These are phyloP conservation scores for Cicer chorassanicum DNA, from an alignment of 306 rosid species.

Conservation along the genomic window DNA sequence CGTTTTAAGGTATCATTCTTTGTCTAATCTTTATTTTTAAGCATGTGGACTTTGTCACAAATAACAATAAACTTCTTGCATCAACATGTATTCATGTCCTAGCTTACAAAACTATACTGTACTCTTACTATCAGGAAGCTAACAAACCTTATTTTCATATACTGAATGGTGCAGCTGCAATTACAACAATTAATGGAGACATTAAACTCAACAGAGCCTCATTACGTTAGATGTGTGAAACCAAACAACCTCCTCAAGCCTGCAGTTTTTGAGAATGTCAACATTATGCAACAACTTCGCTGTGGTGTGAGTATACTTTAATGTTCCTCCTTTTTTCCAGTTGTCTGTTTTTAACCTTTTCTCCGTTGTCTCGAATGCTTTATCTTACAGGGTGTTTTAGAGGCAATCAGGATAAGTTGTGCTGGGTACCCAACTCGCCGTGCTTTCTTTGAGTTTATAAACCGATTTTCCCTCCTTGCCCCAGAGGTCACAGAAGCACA, in stretches of 20 bases:
- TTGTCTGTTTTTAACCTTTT: constrained; percentile 31
- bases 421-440: constrained; percentile 99
- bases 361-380: constrained; percentile 44
- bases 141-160: constrained; percentile 41
- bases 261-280: constrained; percentile 89
- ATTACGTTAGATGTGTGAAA: constrained; percentile 96
- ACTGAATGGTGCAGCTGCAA: constrained; percentile 81
- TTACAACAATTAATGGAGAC: constrained; percentile 90
- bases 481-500: constrained; percentile 72
- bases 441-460: constrained; percentile 82
- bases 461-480: constrained; percentile 87
- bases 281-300: constrained; percentile 98
- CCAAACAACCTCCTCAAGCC: constrained; percentile 98
- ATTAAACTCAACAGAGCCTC: constrained; percentile 93
- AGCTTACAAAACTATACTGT: constrained; percentile 39
- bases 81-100: constrained; percentile 35
- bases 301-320: constrained; percentile 86
- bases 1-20: constrained; percentile 82
- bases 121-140: constrained; percentile 45
- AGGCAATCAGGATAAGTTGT: constrained; percentile 98
- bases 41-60: constrained; percentile 25
- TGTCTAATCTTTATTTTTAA: constrained; percentile 24
- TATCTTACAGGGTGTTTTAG: constrained; percentile 87
- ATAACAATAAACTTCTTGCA: constrained; percentile 30
- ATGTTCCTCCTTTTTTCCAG: constrained; percentile 45